Evolutionary conservation across 108 stramenopile genomes (phyloP).

Genomic region (Pseudonitzschia delicatissima): DNA sequence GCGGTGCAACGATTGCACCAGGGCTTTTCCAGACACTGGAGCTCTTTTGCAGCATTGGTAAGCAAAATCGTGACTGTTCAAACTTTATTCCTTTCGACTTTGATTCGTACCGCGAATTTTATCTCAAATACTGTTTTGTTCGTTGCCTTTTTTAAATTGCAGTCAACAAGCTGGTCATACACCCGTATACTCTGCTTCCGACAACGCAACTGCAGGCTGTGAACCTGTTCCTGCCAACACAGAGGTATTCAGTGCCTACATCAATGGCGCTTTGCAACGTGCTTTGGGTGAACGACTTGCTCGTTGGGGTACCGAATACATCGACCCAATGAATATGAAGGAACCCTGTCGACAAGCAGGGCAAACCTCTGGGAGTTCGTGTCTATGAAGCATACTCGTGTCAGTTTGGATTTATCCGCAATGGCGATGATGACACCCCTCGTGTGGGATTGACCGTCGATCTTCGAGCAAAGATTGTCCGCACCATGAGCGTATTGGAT

Average conservation of each 20-base stretch:
- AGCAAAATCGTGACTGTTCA: background rate
- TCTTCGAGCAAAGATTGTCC: slow-evolving; percentile 56
- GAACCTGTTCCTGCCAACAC: slow-evolving; percentile 26
- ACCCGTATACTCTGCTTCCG: slow-evolving; percentile 31
- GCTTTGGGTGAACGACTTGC: slow-evolving; percentile 52
- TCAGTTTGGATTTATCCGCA: slow-evolving; percentile 44
- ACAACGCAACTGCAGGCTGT: background rate
- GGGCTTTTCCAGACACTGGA: slow-evolving; percentile 31
- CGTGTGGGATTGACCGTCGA: slow-evolving; percentile 52
- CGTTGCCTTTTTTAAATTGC: too few species aligned
- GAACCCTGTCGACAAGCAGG: slow-evolving; percentile 44
- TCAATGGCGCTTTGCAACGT: slow-evolving; percentile 47
- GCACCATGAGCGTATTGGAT: slow-evolving; percentile 44
- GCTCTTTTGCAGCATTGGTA: slow-evolving; percentile 49
- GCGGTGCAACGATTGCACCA: slow-evolving; percentile 46
- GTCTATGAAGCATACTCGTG: slow-evolving; percentile 53
- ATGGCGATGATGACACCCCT: slow-evolving; percentile 1
- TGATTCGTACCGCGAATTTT: too few species aligned
- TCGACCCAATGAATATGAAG: slow-evolving; percentile 44
- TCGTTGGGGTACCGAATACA: slow-evolving; percentile 54
- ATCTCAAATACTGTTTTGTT: too few species aligned
- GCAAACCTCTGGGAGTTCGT: slow-evolving; percentile 38
- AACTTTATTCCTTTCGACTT: background rate
- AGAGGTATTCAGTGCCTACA: slow-evolving; percentile 42
- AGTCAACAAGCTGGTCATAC: slow-evolving; percentile 41